phyloP scores from a whole-genome alignment of 1,284 basidiomycete species.

The Ustilago trichophora region DNA sequence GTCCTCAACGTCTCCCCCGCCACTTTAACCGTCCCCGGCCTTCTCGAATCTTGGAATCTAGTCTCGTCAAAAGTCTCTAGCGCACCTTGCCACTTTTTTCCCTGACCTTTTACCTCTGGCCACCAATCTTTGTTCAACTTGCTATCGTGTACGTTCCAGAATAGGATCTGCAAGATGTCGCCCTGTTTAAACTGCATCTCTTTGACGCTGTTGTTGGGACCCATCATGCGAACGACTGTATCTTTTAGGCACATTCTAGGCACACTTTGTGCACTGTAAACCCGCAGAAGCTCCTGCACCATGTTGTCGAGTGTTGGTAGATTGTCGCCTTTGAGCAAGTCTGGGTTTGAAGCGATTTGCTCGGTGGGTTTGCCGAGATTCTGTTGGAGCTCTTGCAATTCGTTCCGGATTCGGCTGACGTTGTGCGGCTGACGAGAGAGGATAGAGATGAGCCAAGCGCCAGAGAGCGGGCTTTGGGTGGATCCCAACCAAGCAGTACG shows the following conservation, averaged over 20 bases:
- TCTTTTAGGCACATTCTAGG: constrained; percentile 17
- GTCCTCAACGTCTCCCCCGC: constrained; percentile 11
- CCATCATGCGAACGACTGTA: constrained; percentile 3
- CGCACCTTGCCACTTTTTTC: constrained; percentile 1
- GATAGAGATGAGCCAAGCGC: constrained; percentile 12
- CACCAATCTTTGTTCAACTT: constrained; percentile 10
- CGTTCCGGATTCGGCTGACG: not conserved
- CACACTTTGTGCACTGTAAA: constrained; percentile 11
- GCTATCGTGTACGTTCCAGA: constrained; percentile 12
- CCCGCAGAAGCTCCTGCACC: constrained; percentile 14
- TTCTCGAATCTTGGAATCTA: constrained; percentile 5
- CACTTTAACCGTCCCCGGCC: not conserved
- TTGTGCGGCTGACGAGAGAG: constrained; percentile 8
- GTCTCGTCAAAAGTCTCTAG: constrained; percentile 15
- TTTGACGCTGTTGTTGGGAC: not conserved
- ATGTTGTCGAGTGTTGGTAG: constrained; percentile 11
- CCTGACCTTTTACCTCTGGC: constrained; percentile 2
- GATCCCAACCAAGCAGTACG: constrained; percentile 16
- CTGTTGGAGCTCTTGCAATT: not conserved
- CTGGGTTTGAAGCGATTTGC: constrained; percentile 1
- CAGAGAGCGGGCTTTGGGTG: constrained; percentile 12
- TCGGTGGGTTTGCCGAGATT: not conserved
- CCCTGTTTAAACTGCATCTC: constrained; percentile 11
- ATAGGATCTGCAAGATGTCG: constrained; percentile 14
- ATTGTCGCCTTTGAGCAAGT: constrained; percentile 5